phyloP scores from a whole-genome alignment of 1,284 basidiomycete genomes.

The Malassezia arunalokei region DNA sequence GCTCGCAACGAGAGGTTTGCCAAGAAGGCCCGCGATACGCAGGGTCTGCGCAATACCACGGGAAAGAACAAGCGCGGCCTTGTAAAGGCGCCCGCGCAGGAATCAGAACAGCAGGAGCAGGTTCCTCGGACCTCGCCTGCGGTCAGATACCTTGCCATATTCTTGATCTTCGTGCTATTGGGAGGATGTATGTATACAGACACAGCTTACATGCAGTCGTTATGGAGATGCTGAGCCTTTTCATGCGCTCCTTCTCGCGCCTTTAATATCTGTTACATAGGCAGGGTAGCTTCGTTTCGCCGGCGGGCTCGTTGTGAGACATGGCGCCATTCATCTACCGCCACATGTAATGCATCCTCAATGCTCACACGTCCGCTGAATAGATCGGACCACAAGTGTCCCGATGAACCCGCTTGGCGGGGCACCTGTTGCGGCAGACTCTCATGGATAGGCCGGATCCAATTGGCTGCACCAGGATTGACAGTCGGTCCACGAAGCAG shows the following conservation, averaged over 20 bases:
- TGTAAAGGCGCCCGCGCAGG: background rate
- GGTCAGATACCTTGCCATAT: conserved; percentile 9
- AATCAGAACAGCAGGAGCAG: background rate
- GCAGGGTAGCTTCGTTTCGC: background rate
- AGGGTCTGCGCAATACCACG: conserved; percentile 2
- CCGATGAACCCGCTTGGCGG: background rate
- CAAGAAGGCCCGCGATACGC: conserved; percentile 12
- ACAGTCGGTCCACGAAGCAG: conserved; percentile 31
- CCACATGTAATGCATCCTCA: conserved; percentile 15
- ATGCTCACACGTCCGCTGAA: conserved; percentile 9
- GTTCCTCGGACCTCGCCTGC: background rate
- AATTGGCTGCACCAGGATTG: conserved; percentile 37
- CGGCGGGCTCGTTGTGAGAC: background rate
- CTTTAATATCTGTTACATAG: conserved; percentile 4
- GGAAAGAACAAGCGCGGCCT: conserved; percentile 8
- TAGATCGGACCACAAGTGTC: conserved; percentile 4
- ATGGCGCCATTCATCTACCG: conserved; percentile 14
- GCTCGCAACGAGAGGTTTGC: conserved; percentile 9
- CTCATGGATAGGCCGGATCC: conserved; percentile 40
- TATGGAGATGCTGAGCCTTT: conserved; percentile 7
- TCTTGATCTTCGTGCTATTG: conserved; percentile 6
- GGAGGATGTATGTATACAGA: conserved; percentile 10
- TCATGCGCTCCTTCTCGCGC: background rate
- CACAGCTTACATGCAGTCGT: conserved; percentile 10
- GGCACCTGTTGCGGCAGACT: conserved; percentile 18